Conservation (phyloP, 768 basidiomycete genomes). For the Macrocybe gigantea region DNA sequence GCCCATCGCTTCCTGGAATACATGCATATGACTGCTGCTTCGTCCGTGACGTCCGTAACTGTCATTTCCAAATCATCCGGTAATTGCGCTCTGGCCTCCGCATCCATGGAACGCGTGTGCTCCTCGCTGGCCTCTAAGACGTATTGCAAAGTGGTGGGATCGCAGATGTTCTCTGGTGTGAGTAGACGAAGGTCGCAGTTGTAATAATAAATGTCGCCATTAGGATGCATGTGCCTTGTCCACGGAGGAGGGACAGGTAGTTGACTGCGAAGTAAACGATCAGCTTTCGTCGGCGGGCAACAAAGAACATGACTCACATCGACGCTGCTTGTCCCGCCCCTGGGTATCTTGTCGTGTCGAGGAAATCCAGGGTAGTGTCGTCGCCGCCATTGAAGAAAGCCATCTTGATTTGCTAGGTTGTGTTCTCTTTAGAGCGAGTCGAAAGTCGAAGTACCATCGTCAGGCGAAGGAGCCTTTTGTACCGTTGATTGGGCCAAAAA, state of each 20-base stretch:
- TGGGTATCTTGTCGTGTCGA: constrained; percentile 14
- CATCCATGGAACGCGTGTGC: constrained; percentile 20
- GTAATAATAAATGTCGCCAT: constrained; percentile 40
- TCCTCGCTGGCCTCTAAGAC: constrained; percentile 30
- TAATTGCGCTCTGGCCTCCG: constrained; percentile 20
- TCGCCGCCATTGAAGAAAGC: not conserved
- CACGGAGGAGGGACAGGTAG: constrained; percentile 19
- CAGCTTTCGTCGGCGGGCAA: not conserved
- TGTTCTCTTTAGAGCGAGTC: too few relatives aligned
- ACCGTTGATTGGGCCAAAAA: too few relatives aligned
- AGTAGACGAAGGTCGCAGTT: constrained; percentile 27
- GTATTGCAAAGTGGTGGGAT: constrained; percentile 23
- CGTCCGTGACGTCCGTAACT: constrained; percentile 29
- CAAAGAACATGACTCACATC: constrained; percentile 4
- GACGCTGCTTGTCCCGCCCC: constrained; percentile 8
- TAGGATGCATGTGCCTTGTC: constrained; percentile 34
- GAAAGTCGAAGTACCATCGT: too few relatives aligned
- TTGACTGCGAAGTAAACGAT: not conserved
- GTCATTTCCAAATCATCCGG: constrained; percentile 35
- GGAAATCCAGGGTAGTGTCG: constrained; percentile 11
- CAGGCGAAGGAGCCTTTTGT: too few relatives aligned
- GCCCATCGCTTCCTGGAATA: constrained; percentile 25
- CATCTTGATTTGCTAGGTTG: constrained; percentile 2
- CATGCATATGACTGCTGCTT: constrained; percentile 29
- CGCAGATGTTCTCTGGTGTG: constrained; percentile 33